Conservation (phyloP, 495 filamentous ascomycete species). For the Neurospora sp. region DNA sequence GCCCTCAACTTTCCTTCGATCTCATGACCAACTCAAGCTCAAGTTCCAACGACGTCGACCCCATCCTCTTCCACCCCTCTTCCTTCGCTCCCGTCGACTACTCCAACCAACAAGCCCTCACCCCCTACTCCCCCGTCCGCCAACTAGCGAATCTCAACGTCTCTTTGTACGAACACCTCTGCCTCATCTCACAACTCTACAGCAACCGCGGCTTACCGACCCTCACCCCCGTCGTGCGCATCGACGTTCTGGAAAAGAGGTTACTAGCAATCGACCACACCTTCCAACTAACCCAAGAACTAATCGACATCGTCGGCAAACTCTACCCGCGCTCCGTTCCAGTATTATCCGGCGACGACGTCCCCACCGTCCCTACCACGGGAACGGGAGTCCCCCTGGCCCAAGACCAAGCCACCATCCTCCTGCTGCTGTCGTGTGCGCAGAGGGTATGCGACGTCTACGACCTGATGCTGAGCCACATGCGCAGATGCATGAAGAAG, state of each 20-base stretch:
- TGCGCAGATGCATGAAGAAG: neutral
- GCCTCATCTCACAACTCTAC: neutral
- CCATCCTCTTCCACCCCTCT: neutral
- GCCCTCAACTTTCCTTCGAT: neutral
- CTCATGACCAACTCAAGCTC: neutral
- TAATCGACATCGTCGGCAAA: constrained; percentile 1
- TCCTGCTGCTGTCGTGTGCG: constrained; percentile 2
- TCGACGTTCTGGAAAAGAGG: neutral
- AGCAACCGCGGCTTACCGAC: neutral
- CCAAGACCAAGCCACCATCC: constrained; percentile 1
- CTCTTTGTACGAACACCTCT: constrained; percentile 1
- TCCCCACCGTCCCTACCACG: neutral
- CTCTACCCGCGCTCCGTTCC: neutral
- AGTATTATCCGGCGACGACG: neutral
- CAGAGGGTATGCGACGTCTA: constrained; percentile 4
- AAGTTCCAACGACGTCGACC: neutral
- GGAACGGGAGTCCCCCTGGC: neutral
- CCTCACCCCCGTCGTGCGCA: neutral
- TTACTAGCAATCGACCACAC: constrained; percentile 3
- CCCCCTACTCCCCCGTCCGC: neutral
- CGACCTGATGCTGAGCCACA: neutral
- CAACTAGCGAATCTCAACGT: constrained; percentile 6
- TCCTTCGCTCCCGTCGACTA: neutral
- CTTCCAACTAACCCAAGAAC: constrained; percentile 1
- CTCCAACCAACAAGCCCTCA: neutral